Base-by-base conservation (phyloP, 2,329 filamentous ascomycete species). In the Ustulina deusta region DNA sequence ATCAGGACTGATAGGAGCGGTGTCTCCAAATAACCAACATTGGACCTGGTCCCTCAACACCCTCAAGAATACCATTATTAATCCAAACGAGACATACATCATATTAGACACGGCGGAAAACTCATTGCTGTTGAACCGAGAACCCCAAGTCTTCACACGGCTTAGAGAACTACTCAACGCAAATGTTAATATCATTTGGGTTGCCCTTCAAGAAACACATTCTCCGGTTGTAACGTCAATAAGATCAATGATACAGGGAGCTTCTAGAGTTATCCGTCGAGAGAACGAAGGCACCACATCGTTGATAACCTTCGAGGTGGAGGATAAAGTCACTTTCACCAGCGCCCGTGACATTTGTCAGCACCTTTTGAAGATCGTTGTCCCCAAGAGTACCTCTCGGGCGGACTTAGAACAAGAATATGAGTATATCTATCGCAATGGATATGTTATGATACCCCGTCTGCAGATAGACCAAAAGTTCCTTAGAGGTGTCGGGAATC, bases 211-310 rank as follows among this genome's bases (percentile, higher is more conserved):
- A 58, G 61, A 64, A 13, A 64, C 61, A 51, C 15, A 15, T 29
- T 38, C 61, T 40, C 61, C 61, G 5, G 59, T 25, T 9, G 44
- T 22, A 32, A 40, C 29, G 25, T 64, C 61, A 17, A 51, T 64
- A 10, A 58, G 46, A 34, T 64, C 61, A 9, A 64, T 64, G 61
- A 64, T 64, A 29, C 61, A 64, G 13, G 61, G 61, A 40, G 61
- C 61, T 17, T 64, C 61, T n/a, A 40, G 61, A 44, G 61, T 64
- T 25, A 52, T 64, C 29, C 61, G 61, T 13, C 54, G 61, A 42
- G 61, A 64, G 10, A 64, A 64, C 17, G 61, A 64, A 51, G 61
- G 61, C 15, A 64, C 34, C 15, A 64, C 61, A 42, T 52, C 61
- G 17, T 32, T 64, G 17, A 58, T 11, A 10, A 46, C 32, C 25